Percentiles rank a stretch among this genome's conserved stretches.
Conservation (phyloP, 78 protist species). For the Polysphondylium violaceum region DNA sequence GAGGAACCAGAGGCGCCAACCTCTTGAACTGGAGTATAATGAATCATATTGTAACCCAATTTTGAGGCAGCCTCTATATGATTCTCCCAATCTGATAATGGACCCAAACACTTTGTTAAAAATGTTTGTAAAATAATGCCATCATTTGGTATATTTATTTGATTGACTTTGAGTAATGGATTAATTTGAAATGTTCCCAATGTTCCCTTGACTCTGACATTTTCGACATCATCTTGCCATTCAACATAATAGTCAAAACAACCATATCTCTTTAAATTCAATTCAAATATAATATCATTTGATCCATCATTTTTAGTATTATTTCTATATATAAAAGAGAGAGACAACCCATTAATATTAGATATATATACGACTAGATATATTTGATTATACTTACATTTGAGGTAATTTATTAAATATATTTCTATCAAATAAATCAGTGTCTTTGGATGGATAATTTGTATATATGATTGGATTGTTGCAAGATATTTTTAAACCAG, state of each 20-base stretch:
- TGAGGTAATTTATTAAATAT: conserved; percentile 6
- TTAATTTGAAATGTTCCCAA: conserved; percentile 55
- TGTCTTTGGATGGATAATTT: conserved; percentile 5
- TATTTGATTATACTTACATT: conserved; percentile 1
- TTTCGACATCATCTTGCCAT: conserved; percentile 4
- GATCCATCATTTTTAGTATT: conserved; percentile 24
- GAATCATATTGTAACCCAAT: conserved; percentile 90
- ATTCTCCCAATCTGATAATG: conserved; percentile 73
- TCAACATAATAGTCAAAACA: conserved; percentile 73
- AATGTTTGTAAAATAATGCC: conserved; percentile 86
- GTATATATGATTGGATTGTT: conserved; percentile 39
- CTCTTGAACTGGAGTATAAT: conserved; percentile 91
- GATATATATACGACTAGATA: not conserved
- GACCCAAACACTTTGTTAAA: conserved; percentile 87
- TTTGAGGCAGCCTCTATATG: conserved; percentile 55
- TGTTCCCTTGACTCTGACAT: not conserved
- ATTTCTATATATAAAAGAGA: conserved; percentile 3
- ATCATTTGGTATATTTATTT: conserved; percentile 21
- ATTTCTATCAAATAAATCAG: conserved; percentile 15
- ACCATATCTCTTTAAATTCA: conserved; percentile 29
- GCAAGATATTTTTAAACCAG: conserved; percentile 30
- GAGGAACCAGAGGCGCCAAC: conserved; percentile 86
- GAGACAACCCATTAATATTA: not conserved
- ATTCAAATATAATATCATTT: conserved; percentile 44
- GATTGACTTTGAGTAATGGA: conserved; percentile 36